Evolutionary conservation across 768 basidiomycete genomes (phyloP).

Genomic region (Mycena maculata): DNA sequence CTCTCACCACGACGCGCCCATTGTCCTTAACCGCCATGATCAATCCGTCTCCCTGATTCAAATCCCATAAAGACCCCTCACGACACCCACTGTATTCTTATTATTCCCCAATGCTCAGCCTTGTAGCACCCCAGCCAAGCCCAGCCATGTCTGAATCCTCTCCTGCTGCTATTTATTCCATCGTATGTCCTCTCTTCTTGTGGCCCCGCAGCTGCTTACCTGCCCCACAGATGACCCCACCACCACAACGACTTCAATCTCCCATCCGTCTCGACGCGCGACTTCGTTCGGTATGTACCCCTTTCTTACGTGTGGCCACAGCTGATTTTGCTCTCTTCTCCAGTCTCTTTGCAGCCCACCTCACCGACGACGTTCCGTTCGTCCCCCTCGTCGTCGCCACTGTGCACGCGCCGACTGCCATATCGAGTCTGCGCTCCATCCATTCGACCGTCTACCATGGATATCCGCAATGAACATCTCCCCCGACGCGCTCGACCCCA

Average conservation of each 20-base stretch:
- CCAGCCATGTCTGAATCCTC: slow-evolving; percentile 38
- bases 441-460: slow-evolving; percentile 78
- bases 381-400: slow-evolving; percentile 55
- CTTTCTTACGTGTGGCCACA: slow-evolving; percentile 1
- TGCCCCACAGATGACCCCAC: slow-evolving; percentile 30
- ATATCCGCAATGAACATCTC: slow-evolving; percentile 66
- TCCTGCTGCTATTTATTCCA: slow-evolving; percentile 39
- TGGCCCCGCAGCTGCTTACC: slow-evolving; percentile 8
- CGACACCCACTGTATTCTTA: slow-evolving; percentile 50
- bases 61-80: slow-evolving; percentile 35
- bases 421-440: slow-evolving; percentile 47
- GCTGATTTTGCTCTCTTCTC: neutral
- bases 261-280: slow-evolving; percentile 38
- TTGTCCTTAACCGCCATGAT: slow-evolving; percentile 35
- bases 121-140: slow-evolving; percentile 55
- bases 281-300: slow-evolving; percentile 23
- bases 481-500: slow-evolving; percentile 53
- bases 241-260: slow-evolving; percentile 37
- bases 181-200: slow-evolving; percentile 13
- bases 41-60: slow-evolving; percentile 40
- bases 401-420: slow-evolving; percentile 54
- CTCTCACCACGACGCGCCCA: slow-evolving; percentile 5
- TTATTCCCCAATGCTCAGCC: slow-evolving; percentile 51
- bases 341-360: slow-evolving; percentile 41
- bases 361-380: slow-evolving; percentile 50